Evolutionary conservation across 2,329 filamentous ascomycete genomes (phyloP).

Genomic region (Botryosphaeria agaves): DNA sequence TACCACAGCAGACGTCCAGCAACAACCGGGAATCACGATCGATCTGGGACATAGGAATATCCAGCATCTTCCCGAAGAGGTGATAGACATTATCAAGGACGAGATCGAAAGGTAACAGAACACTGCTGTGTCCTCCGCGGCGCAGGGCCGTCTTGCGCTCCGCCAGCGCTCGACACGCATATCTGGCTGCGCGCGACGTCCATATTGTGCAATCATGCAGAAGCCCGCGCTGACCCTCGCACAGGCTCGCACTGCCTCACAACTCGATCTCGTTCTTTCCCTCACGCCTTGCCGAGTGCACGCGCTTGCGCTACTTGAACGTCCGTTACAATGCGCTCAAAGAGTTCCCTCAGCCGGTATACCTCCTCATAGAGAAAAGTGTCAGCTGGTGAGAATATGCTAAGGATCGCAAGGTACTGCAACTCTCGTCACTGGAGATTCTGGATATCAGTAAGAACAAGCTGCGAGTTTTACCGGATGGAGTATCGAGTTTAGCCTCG

Average conservation of each 20-base stretch:
- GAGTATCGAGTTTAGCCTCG: conserved; percentile 65
- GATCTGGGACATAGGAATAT: conserved; percentile 64
- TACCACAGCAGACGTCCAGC: conserved; percentile 29
- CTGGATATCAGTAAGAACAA: conserved; percentile 84
- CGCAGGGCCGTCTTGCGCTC: neutral
- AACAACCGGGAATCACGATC: conserved; percentile 56
- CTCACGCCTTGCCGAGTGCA: conserved; percentile 55
- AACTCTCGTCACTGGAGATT: conserved; percentile 75
- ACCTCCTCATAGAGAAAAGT: conserved; percentile 13
- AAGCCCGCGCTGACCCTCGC: too few species aligned
- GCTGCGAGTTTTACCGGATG: conserved; percentile 57
- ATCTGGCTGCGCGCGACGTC: neutral
- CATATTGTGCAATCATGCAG: neutral
- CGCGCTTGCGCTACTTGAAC: conserved; percentile 63
- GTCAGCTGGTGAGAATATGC: conserved; percentile 2
- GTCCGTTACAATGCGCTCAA: conserved; percentile 58
- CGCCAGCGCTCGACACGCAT: neutral
- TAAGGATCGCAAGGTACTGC: conserved; percentile 49
- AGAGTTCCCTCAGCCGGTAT: conserved; percentile 47
- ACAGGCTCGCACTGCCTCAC: conserved; percentile 63
- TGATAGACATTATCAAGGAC: conserved; percentile 57
- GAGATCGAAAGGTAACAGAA: conserved; percentile 47
- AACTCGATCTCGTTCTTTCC: conserved; percentile 59
- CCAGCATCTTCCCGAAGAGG: conserved; percentile 51
- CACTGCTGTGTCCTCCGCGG: neutral